Percentiles rank a stretch among this genome's conserved stretches.
Conservation (phyloP, 805 yeast genomes). For the Komagataella ulmi region DNA sequence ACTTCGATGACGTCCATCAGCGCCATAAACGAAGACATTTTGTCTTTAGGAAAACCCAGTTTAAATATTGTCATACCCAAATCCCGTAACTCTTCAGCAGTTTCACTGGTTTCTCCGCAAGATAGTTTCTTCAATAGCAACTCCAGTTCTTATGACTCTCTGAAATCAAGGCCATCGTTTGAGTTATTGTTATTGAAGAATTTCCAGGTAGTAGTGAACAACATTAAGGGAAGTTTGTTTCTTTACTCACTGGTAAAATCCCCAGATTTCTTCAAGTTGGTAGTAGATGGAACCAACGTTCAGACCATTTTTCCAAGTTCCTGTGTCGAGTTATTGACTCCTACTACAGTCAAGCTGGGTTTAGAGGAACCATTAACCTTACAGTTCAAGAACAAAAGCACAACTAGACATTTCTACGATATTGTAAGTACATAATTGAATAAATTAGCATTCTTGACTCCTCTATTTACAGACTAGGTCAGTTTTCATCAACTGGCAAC, state of each 20-base stretch:
- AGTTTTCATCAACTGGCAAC: background rate
- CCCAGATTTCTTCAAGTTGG: background rate
- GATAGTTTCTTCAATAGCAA: background rate
- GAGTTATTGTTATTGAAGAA: background rate
- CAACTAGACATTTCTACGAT: background rate
- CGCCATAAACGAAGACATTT: conserved; percentile 1
- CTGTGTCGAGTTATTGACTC: background rate
- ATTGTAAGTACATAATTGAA: background rate
- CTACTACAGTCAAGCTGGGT: background rate
- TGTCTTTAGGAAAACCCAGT: conserved; percentile 4
- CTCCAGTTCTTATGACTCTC: background rate
- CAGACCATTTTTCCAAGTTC: background rate
- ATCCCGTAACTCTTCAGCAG: background rate
- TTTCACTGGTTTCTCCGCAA: background rate
- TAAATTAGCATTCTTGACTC: background rate
- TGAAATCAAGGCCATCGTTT: background rate
- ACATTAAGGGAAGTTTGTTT: background rate
- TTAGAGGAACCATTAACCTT: background rate
- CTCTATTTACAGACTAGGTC: background rate
- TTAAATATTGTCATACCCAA: background rate
- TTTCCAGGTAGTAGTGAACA: background rate
- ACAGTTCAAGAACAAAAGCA: background rate
- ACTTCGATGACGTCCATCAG: conserved; percentile 2
- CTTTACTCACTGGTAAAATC: background rate
- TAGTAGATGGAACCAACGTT: background rate